Evolutionary conservation across 108 stramenopile species (phyloP), one percentile per base, ranked within the genome.

Genomic region (Heterococcus sp.): DNA sequence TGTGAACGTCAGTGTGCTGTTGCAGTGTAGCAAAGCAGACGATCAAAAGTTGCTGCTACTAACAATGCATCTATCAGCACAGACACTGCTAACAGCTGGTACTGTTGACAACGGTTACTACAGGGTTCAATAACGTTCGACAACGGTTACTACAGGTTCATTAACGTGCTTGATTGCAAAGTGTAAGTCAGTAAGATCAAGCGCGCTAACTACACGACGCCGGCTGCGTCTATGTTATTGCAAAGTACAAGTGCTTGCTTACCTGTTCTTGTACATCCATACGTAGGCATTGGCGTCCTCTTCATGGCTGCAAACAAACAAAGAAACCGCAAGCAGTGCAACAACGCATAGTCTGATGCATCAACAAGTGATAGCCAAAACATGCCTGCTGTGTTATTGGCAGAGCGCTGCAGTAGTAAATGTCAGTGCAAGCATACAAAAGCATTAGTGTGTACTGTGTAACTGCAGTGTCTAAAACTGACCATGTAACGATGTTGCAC

Each of bases 281-380:
- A 74, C 73, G 34, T 82, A 82, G 27, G 81, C 81, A 35, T 82
- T 82, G 35, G 37, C 37, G 26, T 82, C 81, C 27, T 73, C 73
- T 73, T 82, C 81, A 37, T 82, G 81, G 66, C 76, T 77, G 69
- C 14, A 29, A 31, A 26, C 38, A 26, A 30, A 1, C 29, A 27
- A 21, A 34, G 8, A 8, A 58, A 58, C 46, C 8, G 21, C 46
- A 58, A 21, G 14, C 8, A 21, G 14, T 14, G 46, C 46, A 58
- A 21, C 46, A 58, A 21, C 46, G 46, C 46, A 58, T 8, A 8
- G 21, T 8, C 46, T 14, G 46, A 8, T 14, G 46, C 46, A 58
- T 8, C 46, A 58, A 21, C 46, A n/a, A n/a, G n/a, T 14, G 46
- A 8, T 8, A 8, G 46, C 46, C 46, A 58, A 58, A 21, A 58